Base-by-base conservation (phyloP, 75 land plant genomes). In the Ceratopteris richardii region DNA sequence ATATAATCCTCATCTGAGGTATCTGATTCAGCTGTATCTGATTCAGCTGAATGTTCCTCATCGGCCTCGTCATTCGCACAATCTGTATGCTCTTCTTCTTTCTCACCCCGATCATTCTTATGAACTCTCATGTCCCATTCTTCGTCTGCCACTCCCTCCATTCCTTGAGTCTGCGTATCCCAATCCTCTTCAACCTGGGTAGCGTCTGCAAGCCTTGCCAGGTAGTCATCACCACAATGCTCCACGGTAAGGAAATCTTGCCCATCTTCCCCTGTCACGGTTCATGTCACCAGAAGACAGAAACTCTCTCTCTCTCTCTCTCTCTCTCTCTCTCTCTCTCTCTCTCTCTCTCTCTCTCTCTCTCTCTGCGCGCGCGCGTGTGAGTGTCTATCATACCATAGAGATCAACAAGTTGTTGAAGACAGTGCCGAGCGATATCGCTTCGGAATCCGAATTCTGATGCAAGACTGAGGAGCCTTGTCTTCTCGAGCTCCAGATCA, bases 161-260 rank as follows among this genome's bases (percentile, higher is more conserved):
- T 50, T 9, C 17, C 56, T 19, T n/a, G 75, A 54, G 14, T 68
- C 82, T 61, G 66, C 73, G 75, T 85, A 63, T 85, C 93, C 85
- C 85, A 88, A 17, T 84, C 93, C 69, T 88, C 93, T 12, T 26
- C 57, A 23, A 59, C 71, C 59, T 71, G 59, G 61, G 78, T 64
- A 4, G 72, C 39, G 22, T 88, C 93, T 2, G 81, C 85, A 29
- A 88, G 54, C 26, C 73, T 64, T 7, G 83, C 82, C 7, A 88
- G 62, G 69, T 64, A 88, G 62, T 85, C 93, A 63, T 88, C 89
- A 0, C 93, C 85, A 36, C 85, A 88, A 21, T 82, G 78, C 72
- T 88, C 90, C 62, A 88, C 85, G 0, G 85, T 70, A 59, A 88
- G 53, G 41, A 88, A 88, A 61, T 88, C 93, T 29, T 47, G 22